Evolutionary conservation across 441 rosid genomes (phyloP).

Genomic region (Brassica hybrid): DNA sequence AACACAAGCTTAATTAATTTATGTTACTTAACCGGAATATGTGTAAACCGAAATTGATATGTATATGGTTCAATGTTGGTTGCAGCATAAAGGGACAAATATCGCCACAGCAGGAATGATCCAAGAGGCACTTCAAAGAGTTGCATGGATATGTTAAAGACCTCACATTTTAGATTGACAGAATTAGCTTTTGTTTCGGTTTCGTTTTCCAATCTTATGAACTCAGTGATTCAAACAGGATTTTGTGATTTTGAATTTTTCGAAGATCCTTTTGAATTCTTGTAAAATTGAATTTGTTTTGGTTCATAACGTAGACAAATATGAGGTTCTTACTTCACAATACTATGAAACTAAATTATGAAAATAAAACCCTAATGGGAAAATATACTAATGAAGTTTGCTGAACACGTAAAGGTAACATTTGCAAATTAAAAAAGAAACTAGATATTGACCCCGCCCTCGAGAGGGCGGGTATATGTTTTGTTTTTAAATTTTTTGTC

Average conservation of each 20-base stretch:
- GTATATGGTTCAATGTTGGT: conserved; percentile 13
- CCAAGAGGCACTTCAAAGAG: conserved; percentile 60
- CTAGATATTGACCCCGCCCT: no score
- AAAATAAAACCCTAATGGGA: not conserved
- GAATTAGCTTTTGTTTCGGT: conserved; percentile 26
- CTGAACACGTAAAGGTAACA: not conserved
- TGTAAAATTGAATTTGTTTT: conserved; percentile 13
- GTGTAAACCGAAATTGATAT: conserved; percentile 3
- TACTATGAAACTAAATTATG: not conserved
- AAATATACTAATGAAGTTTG: no score
- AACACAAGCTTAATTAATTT: not conserved
- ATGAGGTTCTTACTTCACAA: not conserved
- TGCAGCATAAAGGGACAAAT: conserved; percentile 65
- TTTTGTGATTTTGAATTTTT: conserved; percentile 19
- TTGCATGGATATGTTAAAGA: conserved; percentile 56
- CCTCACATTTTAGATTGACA: conserved; percentile 31
- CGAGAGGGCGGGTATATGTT: no score
- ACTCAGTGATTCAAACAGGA: conserved; percentile 12
- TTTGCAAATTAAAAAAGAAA: not conserved
- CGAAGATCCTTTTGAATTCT: conserved; percentile 15
- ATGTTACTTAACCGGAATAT: not conserved
- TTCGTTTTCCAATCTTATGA: conserved; percentile 7
- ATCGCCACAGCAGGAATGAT: conserved; percentile 53
- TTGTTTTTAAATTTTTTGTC: no score
- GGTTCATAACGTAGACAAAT: no score